Evolutionary conservation across 1,284 basidiomycete genomes (phyloP).

Genomic region (Cronartium ribicola): DNA sequence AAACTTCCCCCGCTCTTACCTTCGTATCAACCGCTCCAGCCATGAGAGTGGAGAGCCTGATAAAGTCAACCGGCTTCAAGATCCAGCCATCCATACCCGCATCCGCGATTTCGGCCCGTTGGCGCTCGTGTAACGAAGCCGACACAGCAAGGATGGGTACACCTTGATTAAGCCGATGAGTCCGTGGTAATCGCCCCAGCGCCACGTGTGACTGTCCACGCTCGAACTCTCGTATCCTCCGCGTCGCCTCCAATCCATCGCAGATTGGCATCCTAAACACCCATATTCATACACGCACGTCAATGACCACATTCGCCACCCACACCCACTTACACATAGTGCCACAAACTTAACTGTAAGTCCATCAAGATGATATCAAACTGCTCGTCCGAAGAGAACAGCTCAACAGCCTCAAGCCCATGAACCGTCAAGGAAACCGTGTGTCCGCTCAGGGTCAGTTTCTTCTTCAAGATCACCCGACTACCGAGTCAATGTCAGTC

Average conservation of each 20-base stretch:
- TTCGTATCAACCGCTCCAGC: constrained; percentile 46
- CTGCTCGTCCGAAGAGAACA: constrained; percentile 44
- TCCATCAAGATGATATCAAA: constrained; percentile 42
- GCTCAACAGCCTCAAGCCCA: constrained; percentile 47
- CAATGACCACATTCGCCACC: constrained; percentile 47
- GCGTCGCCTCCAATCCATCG: constrained; percentile 47
- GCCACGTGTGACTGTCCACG: constrained; percentile 40
- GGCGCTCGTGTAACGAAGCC: constrained; percentile 66
- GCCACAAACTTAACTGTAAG: constrained; percentile 34
- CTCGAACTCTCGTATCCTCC: constrained; percentile 46
- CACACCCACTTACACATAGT: constrained; percentile 6
- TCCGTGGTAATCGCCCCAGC: constrained; percentile 46
- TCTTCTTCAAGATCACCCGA: constrained; percentile 48
- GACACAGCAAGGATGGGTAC: constrained; percentile 81
- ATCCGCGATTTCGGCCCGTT: constrained; percentile 59
- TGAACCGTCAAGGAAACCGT: constrained; percentile 47
- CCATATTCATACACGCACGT: constrained; percentile 23
- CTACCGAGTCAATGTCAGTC: not conserved
- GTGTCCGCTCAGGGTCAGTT: constrained; percentile 48
- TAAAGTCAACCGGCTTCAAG: constrained; percentile 78
- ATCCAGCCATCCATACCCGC: constrained; percentile 78
- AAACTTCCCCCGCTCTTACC: constrained; percentile 46
- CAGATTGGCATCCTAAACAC: constrained; percentile 46
- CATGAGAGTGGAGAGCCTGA: constrained; percentile 46
- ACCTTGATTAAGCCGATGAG: constrained; percentile 62